phyloP scores from a whole-genome alignment of 208 protist genomes.

The Jaenimonas drosophilae region DNA sequence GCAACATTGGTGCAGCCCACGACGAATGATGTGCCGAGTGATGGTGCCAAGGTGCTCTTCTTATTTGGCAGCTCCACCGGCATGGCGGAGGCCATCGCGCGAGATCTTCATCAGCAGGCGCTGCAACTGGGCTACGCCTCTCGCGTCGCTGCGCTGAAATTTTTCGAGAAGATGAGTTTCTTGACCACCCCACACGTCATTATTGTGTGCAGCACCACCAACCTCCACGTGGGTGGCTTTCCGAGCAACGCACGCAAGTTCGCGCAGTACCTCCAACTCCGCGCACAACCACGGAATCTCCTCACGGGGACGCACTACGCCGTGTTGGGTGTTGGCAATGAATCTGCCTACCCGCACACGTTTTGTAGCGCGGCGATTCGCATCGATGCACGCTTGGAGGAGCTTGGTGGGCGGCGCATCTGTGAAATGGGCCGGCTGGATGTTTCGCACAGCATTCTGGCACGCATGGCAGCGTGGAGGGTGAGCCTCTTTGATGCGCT shows the following conservation, averaged over 20 bases:
- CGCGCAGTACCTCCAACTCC: slow-evolving; percentile 23
- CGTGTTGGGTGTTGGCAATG: slow-evolving; percentile 49
- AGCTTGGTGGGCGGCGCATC: slow-evolving; percentile 21
- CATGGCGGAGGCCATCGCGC: slow-evolving; percentile 40
- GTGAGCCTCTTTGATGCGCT: slow-evolving; percentile 15
- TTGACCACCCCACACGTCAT: slow-evolving; percentile 24
- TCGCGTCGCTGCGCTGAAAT: slow-evolving; percentile 30
- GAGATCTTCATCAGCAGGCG: slow-evolving; percentile 33
- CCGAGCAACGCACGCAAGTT: slow-evolving; percentile 44
- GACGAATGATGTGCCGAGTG: background rate
- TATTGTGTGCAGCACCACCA: slow-evolving; percentile 42
- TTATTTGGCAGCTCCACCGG: slow-evolving; percentile 44
- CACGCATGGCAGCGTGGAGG: slow-evolving; percentile 27
- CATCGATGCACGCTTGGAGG: slow-evolving; percentile 20
- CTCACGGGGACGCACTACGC: slow-evolving; percentile 28
- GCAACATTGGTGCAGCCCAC: background rate
- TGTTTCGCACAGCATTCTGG: slow-evolving; percentile 6
- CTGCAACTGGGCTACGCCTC: slow-evolving; percentile 19
- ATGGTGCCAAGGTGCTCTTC: slow-evolving; percentile 23
- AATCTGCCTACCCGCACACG: slow-evolving; percentile 13
- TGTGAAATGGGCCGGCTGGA: slow-evolving; percentile 10
- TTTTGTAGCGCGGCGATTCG: slow-evolving; percentile 19
- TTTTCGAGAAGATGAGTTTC: slow-evolving; percentile 40
- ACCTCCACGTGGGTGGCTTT: slow-evolving; percentile 26
- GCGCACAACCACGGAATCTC: slow-evolving; percentile 12